These are phyloP conservation scores for Xylariaceae sp. DNA, from an alignment of 2,329 filamentous ascomycete species.

Conservation along the genomic window DNA sequence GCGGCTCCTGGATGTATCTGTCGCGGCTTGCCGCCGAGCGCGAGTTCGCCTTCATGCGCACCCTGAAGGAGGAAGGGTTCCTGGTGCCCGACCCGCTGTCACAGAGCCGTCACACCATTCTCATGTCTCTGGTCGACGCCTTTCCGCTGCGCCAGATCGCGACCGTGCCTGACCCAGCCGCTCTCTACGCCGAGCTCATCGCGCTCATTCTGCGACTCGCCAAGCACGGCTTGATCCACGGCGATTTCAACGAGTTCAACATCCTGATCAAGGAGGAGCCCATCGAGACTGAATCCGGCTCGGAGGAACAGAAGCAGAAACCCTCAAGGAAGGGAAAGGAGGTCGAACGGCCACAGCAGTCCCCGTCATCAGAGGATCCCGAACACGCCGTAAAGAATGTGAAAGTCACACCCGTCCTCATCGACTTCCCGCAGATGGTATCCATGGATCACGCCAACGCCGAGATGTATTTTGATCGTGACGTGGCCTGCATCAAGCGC, in stretches of 20 bases:
- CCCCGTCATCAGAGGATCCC: conserved; percentile 33
- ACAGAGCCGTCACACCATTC: conserved; percentile 89
- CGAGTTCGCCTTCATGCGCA: conserved; percentile 92
- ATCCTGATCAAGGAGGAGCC: conserved; percentile 79
- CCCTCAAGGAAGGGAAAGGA: conserved; percentile 23
- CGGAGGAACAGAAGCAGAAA: conserved; percentile 30
- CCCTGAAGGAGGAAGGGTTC: conserved; percentile 76
- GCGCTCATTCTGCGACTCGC: conserved; percentile 78
- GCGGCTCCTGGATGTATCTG: conserved; percentile 97
- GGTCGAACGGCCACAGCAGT: conserved; percentile 1
- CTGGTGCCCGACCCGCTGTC: conserved; percentile 81
- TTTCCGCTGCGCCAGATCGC: conserved; percentile 88
- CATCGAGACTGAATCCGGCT: conserved; percentile 15
- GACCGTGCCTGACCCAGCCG: conserved; percentile 72
- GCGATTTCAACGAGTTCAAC: conserved; percentile 99
- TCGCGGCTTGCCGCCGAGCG: conserved; percentile 87
- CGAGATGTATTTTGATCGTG: conserved; percentile 94
- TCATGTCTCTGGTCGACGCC: conserved; percentile 91
- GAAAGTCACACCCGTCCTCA: conserved; percentile 70
- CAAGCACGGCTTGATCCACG: conserved; percentile 84
- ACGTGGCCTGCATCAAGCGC: conserved; percentile 90
- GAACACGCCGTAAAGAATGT: not conserved
- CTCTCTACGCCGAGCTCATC: conserved; percentile 89
- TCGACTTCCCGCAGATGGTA: conserved; percentile 98
- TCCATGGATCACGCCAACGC: conserved; percentile 92